Evolutionary conservation across 768 basidiomycete genomes (phyloP), one percentile per base, ranked within the genome.

Genomic region (Austroboletus festivus): DNA sequence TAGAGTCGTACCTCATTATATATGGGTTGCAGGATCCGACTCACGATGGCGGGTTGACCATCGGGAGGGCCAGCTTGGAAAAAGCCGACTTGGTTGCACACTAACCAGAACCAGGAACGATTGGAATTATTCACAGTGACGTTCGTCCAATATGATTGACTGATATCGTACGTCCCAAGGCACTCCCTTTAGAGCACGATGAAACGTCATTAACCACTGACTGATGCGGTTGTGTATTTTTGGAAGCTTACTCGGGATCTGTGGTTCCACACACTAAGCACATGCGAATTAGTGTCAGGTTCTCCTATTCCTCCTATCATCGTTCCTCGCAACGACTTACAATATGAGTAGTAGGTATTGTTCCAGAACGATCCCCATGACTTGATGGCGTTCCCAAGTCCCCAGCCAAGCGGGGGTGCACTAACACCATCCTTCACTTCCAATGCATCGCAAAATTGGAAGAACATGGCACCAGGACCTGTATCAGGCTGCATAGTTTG

Each of bases 51-150:
- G 13, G 74, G 71, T 39, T 67, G 60, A 21, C 55, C 62, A 6
- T 26, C 12, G 1, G 75, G 75, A 3, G 74, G 72, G 26, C 73
- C 67, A 5, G 63, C 68, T 50, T 67, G 67, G 53, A 59, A 70
- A 48, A 52, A 85, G 26, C 86, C 86, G 1, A 88, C 74, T 67
- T 88, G 77, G 56, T 83, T 86, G 58, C 86, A 88, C 5, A 82
- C 77, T 58, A 85, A 79, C 86, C 86, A 88, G 48, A 70, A 65
- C 85, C 86, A 89, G 3, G 86, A 85, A 20, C 86, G 76, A 4
- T 51, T 53, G 0, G 71, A 48, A 50, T 88, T 81, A 61, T 86
- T 68, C 31, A 88, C 64, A 5, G 70, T 63, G 3, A 71, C 81
- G 51, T 83, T 68, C 12, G 81, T 83, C 68, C 73, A 89, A 61